Base-by-base conservation (phyloP, 371 early-diverging fungal species). In the Thermomucor indicae-seudaticae region DNA sequence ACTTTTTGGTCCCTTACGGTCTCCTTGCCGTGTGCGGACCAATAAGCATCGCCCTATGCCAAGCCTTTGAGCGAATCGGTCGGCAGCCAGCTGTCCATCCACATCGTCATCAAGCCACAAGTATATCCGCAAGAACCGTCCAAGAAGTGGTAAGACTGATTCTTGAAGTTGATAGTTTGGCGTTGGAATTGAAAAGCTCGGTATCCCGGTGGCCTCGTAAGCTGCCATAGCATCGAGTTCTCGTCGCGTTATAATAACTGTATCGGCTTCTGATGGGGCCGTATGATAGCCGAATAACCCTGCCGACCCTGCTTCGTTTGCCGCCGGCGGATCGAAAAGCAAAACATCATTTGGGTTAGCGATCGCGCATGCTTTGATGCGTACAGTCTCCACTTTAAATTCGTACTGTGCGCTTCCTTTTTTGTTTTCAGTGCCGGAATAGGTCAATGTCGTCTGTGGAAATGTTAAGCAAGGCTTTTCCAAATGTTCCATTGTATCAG, bases 161-260 rank as follows among this genome's bases (percentile, higher is more conserved):
- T 83, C 64, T 12, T 84, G 84, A 10, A 88, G 64, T 53, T 86
- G 87, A 47, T 81, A 80, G 12, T 74, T 53, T 8, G 55, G 17
- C 0, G 60, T 60, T 7, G 87, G 87, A 22, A 88, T 63, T 5
- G 81, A 71, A 20, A 85, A 51, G 17, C 80, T 62, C 0, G 86
- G 80, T 14, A 88, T 65, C 0, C 80, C 81, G 0, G 88, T 88
- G 24, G 62, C 76, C 57, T 88, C 86, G 47, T 80, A 83, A 2
- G 78, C 85, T 0, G 87, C 84, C 80, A 88, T 75, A 0, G 88
- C 88, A 43, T 86, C 87, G 24, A 83, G 53, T 67, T 88, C 88
- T 31, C 68, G 65, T 22, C 79, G 68, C 0, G 87, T 69, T 34
- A 88, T 46, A 17, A 85, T 78, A 5, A 85, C 59, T 3, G 70